phyloP scores from a whole-genome alignment of 2,329 filamentous ascomycete genomes.

The Penicillium sp. region DNA sequence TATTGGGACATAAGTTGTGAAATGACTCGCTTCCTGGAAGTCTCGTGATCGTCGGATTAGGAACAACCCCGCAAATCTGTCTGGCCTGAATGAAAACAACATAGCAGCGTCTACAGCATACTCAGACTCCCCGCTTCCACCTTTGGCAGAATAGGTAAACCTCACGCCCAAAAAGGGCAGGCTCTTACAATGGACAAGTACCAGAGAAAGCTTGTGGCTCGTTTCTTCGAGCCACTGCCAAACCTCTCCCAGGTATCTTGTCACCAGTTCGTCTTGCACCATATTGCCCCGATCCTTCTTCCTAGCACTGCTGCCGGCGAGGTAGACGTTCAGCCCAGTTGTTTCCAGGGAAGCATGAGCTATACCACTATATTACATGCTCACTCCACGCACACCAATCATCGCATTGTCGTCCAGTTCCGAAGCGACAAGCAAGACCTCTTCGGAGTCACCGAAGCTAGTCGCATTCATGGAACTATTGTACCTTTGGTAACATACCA shows the following conservation, averaged over 20 bases:
- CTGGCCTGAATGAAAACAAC: background rate
- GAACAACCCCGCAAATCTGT: too few species aligned
- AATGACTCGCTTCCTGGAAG: too few species aligned
- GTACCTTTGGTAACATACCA: constrained; percentile 14
- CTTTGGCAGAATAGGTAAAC: constrained; percentile 2
- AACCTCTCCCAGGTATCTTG: constrained; percentile 13
- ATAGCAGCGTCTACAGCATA: constrained; percentile 4
- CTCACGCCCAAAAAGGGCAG: background rate
- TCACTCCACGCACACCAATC: background rate
- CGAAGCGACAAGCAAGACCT: constrained; percentile 13
- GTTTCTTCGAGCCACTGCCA: constrained; percentile 13
- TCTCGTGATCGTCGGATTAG: too few species aligned
- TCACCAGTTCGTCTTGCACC: constrained; percentile 13
- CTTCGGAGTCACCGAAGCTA: constrained; percentile 11
- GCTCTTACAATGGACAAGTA: constrained; percentile 11
- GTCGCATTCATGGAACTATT: constrained; percentile 10
- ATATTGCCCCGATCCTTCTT: constrained; percentile 9
- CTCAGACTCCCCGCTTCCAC: constrained; percentile 6
- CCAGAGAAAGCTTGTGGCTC: constrained; percentile 9
- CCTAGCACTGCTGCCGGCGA: constrained; percentile 8
- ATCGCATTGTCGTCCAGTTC: constrained; percentile 11
- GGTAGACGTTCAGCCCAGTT: constrained; percentile 10
- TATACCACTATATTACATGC: constrained; percentile 14
- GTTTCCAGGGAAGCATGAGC: constrained; percentile 14
- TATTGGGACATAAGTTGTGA: too few species aligned